Evolutionary conservation across 768 basidiomycete genomes (phyloP).

Genomic region (Naganishia onofrii): DNA sequence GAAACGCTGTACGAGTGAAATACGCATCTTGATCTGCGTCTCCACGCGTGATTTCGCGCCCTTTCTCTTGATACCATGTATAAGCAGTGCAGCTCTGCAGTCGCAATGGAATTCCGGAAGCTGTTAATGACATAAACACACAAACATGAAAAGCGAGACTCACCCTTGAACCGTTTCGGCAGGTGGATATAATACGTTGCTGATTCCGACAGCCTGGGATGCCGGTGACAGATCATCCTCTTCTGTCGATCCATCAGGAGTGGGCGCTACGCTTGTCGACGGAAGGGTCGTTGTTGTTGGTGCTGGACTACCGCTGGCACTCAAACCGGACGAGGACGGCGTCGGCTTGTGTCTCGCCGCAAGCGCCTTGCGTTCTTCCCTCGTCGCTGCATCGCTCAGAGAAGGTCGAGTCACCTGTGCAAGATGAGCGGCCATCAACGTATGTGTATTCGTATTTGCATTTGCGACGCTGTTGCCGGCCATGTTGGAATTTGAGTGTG

Average conservation of each 20-base stretch:
- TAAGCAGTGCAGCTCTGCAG: constrained; percentile 14
- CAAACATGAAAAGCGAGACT: background rate
- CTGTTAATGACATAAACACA: background rate
- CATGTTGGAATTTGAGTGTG: background rate
- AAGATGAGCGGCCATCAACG: background rate
- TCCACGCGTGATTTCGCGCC: constrained; percentile 32
- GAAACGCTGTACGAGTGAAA: constrained; percentile 21
- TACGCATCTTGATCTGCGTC: constrained; percentile 35
- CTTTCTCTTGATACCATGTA: constrained; percentile 31
- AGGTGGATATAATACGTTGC: background rate
- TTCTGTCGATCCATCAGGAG: constrained; percentile 1
- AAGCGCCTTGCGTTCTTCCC: constrained; percentile 4
- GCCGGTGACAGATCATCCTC: background rate
- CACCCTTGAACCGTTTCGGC: background rate
- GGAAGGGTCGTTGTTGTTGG: background rate
- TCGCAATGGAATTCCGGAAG: background rate
- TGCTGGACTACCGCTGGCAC: background rate
- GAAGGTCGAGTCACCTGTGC: constrained; percentile 1
- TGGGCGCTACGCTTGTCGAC: background rate
- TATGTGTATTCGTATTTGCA: too few species aligned
- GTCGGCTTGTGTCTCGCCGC: background rate
- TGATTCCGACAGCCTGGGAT: background rate
- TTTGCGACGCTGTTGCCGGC: background rate
- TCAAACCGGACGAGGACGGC: background rate
- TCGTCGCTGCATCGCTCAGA: background rate